Evolutionary conservation across 2,329 filamentous ascomycete species (phyloP).

Genomic region (Dendrostoma leiphaemia): DNA sequence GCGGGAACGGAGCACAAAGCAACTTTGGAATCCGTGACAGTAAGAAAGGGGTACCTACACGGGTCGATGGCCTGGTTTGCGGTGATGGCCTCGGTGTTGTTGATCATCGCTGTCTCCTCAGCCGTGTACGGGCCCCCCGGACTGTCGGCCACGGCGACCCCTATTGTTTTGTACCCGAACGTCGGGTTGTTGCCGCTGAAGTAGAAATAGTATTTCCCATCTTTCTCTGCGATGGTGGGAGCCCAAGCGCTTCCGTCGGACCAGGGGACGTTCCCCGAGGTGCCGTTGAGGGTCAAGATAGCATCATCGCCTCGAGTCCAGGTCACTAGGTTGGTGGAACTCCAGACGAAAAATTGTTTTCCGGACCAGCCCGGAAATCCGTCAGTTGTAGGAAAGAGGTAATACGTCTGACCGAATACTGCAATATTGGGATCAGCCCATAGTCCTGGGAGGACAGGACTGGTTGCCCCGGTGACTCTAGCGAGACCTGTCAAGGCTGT

Average conservation of each 20-base stretch:
- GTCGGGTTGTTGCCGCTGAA: constrained; percentile 55
- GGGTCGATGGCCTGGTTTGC: constrained; percentile 56
- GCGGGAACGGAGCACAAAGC: too few relatives aligned
- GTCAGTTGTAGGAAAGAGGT: constrained; percentile 47
- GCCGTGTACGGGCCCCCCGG: constrained; percentile 61
- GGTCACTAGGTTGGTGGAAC: constrained; percentile 31
- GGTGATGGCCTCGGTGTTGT: constrained; percentile 44
- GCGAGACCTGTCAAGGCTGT: too few relatives aligned
- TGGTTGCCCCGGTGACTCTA: too few relatives aligned
- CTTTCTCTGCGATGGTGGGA: constrained; percentile 57
- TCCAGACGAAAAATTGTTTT: constrained; percentile 40
- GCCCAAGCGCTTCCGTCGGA: constrained; percentile 66
- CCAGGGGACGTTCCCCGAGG: constrained; percentile 57
- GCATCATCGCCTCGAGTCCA: constrained; percentile 38
- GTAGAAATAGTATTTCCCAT: constrained; percentile 64
- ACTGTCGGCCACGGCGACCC: constrained; percentile 54
- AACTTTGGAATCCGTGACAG: too few relatives aligned
- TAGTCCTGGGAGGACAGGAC: constrained; percentile 36
- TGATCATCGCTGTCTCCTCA: constrained; percentile 50
- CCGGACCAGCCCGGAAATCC: constrained; percentile 43
- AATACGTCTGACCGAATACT: constrained; percentile 41
- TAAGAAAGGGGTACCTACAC: too few relatives aligned
- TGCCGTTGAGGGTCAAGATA: constrained; percentile 44
- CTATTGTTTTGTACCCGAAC: constrained; percentile 56
- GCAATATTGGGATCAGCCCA: constrained; percentile 48